These are phyloP conservation scores for Picea sitchensis DNA, from an alignment of 75 land plant genomes.

Conservation along the genomic window DNA sequence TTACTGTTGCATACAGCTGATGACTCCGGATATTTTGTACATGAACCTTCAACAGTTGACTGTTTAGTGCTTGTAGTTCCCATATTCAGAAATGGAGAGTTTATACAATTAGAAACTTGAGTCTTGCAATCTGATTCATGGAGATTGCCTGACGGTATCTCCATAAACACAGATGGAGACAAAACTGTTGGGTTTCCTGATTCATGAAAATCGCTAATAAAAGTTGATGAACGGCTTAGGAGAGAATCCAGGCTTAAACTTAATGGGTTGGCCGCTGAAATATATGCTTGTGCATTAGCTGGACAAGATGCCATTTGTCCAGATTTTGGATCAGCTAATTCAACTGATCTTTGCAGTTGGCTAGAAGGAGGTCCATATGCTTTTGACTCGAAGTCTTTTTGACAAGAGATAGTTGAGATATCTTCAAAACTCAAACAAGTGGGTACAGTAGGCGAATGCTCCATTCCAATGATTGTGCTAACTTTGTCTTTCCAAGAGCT, in stretches of 20 bases:
- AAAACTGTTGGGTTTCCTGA: neutral
- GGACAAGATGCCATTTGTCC: neutral
- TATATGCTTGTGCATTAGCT: neutral
- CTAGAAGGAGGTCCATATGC: neutral
- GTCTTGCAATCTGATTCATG: neutral
- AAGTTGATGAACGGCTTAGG: neutral
- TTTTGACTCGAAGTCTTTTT: neutral
- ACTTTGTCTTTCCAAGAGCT: neutral
- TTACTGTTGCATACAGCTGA: neutral
- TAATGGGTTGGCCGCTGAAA: neutral
- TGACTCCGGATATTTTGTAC: neutral
- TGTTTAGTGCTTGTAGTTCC: neutral
- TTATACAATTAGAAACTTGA: neutral
- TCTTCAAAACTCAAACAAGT: conserved; percentile 8
- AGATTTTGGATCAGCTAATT: neutral
- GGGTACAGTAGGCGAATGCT: neutral
- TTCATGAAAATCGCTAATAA: neutral
- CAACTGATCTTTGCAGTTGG: neutral
- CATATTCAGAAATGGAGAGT: neutral
- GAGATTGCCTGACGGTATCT: neutral
- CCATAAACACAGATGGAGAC: neutral
- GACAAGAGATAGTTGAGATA: neutral
- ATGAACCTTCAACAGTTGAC: neutral
- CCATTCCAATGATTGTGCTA: neutral
- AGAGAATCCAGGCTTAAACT: neutral